These are phyloP conservation scores for Caloboletus inedulis DNA, from an alignment of 1,284 basidiomycete genomes.

Conservation along the genomic window DNA sequence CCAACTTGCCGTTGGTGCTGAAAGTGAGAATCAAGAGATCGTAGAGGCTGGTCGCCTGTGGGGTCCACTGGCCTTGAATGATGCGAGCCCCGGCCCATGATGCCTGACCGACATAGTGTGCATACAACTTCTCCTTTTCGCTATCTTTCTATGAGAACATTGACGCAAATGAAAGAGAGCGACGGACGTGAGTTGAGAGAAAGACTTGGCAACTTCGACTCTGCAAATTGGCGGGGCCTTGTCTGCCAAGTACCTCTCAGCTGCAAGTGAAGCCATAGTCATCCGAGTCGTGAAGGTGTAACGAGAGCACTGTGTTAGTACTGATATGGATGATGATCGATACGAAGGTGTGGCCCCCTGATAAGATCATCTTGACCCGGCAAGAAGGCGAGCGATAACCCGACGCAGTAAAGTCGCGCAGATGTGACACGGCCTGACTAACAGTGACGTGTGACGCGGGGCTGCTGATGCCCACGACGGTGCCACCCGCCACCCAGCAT, in stretches of 20 bases:
- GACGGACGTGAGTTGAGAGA: slow-evolving; percentile 60
- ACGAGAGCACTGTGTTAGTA: background rate
- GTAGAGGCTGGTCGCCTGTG: slow-evolving; percentile 56
- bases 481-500: too few species aligned
- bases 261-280: slow-evolving; percentile 36
- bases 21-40: slow-evolving; percentile 69
- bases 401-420: slow-evolving; percentile 15
- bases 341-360: slow-evolving; percentile 2
- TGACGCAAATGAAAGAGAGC: background rate
- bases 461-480: too few species aligned
- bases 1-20: slow-evolving; percentile 55
- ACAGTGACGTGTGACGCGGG: too few species aligned
- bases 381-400: slow-evolving; percentile 6
- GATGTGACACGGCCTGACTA: too few species aligned
- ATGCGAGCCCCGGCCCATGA: slow-evolving; percentile 81
- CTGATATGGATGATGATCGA: slow-evolving; percentile 13
- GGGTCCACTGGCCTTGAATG: slow-evolving; percentile 79
- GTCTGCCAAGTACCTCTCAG: slow-evolving; percentile 72
- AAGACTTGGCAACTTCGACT: slow-evolving; percentile 62
- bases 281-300: slow-evolving; percentile 6
- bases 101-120: slow-evolving; percentile 64
- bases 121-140: slow-evolving; percentile 71
- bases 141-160: slow-evolving; percentile 34
- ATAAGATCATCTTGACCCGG: slow-evolving; percentile 13
- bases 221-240: slow-evolving; percentile 63